Evolutionary conservation across 306 rosid species (phyloP).

Genomic region (Glycine tomentella): DNA sequence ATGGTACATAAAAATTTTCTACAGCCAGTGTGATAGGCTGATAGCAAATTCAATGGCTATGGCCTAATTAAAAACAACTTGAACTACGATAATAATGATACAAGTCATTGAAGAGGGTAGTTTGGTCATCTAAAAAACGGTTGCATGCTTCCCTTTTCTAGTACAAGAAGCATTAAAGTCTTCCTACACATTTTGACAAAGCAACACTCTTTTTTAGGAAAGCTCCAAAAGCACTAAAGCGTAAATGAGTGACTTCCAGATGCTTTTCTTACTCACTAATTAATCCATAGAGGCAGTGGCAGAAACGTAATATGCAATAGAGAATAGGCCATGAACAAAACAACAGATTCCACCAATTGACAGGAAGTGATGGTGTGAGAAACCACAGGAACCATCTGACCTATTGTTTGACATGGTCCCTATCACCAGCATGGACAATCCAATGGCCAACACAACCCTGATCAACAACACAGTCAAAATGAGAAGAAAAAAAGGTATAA

Average conservation of each 20-base stretch:
- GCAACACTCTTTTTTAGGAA: slow-evolving; percentile 20
- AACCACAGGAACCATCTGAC: slow-evolving; percentile 80
- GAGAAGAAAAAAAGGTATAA: neutral
- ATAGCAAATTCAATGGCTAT: neutral
- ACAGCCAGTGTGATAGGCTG: neutral
- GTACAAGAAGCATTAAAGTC: slow-evolving; percentile 40
- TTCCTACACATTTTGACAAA: slow-evolving; percentile 36
- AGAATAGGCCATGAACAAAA: slow-evolving; percentile 83
- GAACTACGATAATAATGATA: no score
- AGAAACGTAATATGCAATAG: slow-evolving; percentile 78
- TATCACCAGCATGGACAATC: slow-evolving; percentile 87
- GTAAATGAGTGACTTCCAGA: slow-evolving; percentile 33
- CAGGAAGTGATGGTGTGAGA: slow-evolving; percentile 90
- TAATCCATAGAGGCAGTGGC: slow-evolving; percentile 63
- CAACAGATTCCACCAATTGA: slow-evolving; percentile 95
- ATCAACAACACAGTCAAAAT: slow-evolving; percentile 37
- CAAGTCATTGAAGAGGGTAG: slow-evolving; percentile 23
- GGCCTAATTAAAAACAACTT: slow-evolving; percentile 16
- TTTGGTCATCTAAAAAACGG: slow-evolving; percentile 18
- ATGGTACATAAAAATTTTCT: neutral
- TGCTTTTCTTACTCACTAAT: slow-evolving; percentile 45
- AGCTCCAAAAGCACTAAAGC: slow-evolving; percentile 46
- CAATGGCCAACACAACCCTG: slow-evolving; percentile 79
- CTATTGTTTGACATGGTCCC: slow-evolving; percentile 86
- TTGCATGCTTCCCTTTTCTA: slow-evolving; percentile 20